Percentiles rank a stretch among this genome's conserved stretches.
These are phyloP conservation scores for Mycena sp. DNA, from an alignment of 1,284 basidiomycete species.

Conservation along the genomic window DNA sequence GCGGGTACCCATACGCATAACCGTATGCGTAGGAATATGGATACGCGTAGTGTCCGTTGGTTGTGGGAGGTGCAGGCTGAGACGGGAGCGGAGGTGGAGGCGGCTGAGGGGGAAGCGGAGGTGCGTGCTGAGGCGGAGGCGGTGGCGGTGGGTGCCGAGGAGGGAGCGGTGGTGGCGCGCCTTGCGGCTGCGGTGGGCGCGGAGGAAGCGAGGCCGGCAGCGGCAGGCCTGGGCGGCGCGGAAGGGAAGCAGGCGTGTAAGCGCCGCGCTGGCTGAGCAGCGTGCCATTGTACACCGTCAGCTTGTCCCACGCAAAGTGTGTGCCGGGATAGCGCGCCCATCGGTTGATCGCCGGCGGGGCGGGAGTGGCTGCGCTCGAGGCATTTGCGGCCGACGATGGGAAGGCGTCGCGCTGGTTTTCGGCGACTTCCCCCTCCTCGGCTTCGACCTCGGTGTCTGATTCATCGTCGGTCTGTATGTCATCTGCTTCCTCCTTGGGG, in stretches of 20 bases:
- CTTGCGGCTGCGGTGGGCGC: conserved; percentile 40
- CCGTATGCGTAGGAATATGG: too few species aligned
- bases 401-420: too few species aligned
- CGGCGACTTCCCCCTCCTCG: too few species aligned
- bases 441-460: conserved; percentile 25
- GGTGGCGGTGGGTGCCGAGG: conserved; percentile 30
- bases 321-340: conserved; percentile 28
- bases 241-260: conserved; percentile 38
- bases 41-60: neutral
- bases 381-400: too few species aligned
- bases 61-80: too few species aligned
- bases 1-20: neutral
- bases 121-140: conserved; percentile 27
- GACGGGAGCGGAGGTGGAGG: too few species aligned
- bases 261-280: conserved; percentile 34
- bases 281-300: conserved; percentile 37
- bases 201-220: too few species aligned
- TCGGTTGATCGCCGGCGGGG: conserved; percentile 3
- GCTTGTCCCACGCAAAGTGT: conserved; percentile 30
- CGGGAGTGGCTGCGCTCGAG: too few species aligned
- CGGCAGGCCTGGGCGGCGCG: conserved; percentile 37
- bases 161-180: conserved; percentile 21
- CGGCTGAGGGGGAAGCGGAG: conserved; percentile 10
- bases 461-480: conserved; percentile 33
- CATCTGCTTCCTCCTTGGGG: conserved; percentile 35